Percentiles rank a stretch among this genome's conserved stretches.
These are phyloP conservation scores for Corymbia citriodora DNA, from an alignment of 441 rosid genomes.

Conservation along the genomic window DNA sequence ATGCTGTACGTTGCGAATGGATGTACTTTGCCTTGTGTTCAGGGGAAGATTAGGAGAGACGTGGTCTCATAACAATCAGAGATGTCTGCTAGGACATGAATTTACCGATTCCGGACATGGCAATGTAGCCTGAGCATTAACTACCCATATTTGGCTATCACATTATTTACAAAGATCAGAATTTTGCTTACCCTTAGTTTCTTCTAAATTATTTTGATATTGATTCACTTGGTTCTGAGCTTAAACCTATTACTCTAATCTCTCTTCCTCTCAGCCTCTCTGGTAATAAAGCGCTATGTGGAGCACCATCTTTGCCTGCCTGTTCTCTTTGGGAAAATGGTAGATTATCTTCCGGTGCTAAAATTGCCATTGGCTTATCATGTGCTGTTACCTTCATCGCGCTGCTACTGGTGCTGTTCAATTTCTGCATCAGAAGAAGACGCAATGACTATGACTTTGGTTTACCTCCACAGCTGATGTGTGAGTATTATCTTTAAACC, in stretches of 20 bases:
- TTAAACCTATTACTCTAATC: background rate
- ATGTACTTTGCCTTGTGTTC: background rate
- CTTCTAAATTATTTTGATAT: background rate
- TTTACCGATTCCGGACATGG: background rate
- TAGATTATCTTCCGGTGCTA: slow-evolving; percentile 4
- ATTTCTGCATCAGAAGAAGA: slow-evolving; percentile 1
- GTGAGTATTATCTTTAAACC: background rate
- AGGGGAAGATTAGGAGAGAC: background rate
- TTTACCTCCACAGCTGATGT: slow-evolving; percentile 8
- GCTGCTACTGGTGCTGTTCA: background rate
- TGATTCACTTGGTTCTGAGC: background rate
- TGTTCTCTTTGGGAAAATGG: slow-evolving; percentile 14
- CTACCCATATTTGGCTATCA: background rate
- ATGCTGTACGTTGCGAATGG: background rate
- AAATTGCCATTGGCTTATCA: slow-evolving; percentile 2
- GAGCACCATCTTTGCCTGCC: slow-evolving; percentile 5
- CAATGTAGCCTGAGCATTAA: background rate
- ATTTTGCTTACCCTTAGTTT: background rate
- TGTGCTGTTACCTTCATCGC: background rate
- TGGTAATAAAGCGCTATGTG: slow-evolving; percentile 9
- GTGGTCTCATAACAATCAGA: background rate
- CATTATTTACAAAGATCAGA: background rate
- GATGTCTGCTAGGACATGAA: background rate
- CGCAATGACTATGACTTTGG: slow-evolving; percentile 7
- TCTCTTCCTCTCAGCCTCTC: slow-evolving; percentile 3